Evolutionary conservation across 2,329 filamentous ascomycete genomes (phyloP), one percentile per base, ranked within the genome.

Genomic region (Aspergillus luchuensis): DNA sequence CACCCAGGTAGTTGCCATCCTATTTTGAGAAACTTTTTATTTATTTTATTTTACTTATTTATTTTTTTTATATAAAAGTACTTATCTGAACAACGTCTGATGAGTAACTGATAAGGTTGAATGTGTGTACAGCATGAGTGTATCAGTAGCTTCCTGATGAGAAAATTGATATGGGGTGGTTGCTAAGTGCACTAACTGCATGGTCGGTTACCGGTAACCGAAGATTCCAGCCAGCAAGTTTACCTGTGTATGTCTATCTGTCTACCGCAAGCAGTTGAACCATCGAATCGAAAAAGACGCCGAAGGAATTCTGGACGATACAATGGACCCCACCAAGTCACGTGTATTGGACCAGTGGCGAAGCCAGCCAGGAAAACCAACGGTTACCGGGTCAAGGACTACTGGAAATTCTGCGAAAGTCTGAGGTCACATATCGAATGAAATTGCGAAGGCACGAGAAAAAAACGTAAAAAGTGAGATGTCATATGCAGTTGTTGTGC

Each of bases 251-350:
- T 36, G 4, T 28, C 25, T 2, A 28, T 36, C 10, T 11, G 4
- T 36, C 33, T 36, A 36, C 33, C 33, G 33, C 33, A 15, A 51
- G 30, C 30, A 28, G 25, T 21, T 21, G 25, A 21, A 36, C n/a
- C 30, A 19, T n/a, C 21, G 21, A 17, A 23, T 45, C 25, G 38
- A 54, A 54, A 39, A 39, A 41, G 23, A 57, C 11, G 19, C 23
- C 56, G 19, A 51, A 45, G 7, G 56, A 19, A 45, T 33, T 52
- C 10, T 58, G 25, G 21, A 38, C 55, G 10, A 50, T 50, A 50
- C 47, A 8, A 33, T n/a, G 47, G 28, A 50, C 53, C 25, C 39
- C 53, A 56, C 39, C 53, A 56, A 39, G 30, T 36, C 53, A 38
- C 53, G 41, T 47, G 39, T 10, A 15, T 5, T 47, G 15, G 38